Evolutionary conservation across 352 stramenopile genomes (phyloP), one percentile per base, ranked within the genome.

Genomic region (Hyaloperonospora brassicae): DNA sequence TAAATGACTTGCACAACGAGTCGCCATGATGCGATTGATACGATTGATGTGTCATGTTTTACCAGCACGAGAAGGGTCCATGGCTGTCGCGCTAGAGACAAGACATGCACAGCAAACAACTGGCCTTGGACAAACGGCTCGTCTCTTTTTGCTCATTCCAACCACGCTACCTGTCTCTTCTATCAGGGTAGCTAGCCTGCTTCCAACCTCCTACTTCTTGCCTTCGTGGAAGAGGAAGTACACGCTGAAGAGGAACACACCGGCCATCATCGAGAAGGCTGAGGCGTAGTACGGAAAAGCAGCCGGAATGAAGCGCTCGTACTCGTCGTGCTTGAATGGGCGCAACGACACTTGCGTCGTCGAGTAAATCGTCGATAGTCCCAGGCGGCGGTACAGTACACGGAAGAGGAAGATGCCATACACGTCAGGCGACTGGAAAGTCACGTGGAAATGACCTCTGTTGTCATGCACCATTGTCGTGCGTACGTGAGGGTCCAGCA

Each of bases 251-350:
- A 96, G 57, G 54, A 96, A 90, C 51, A 97, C 89, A 35, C 82
- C 89, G 7, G 70, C 64, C 86, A 96, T 96, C 67, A 95, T 89
- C 25, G 86, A 92, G 57, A 97, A 93, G 25, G 85, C 83, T 38
- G 80, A 91, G 2, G 81, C 73, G 64, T 98, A 98, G 76, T 98
- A 97, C 39, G 89, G 91, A 64, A 87, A 97, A 24, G 91, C 91
- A 6, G 78, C 82, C 2, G 86, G 73, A 51, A 98, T 96, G 72
- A 97, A 98, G 51, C 91, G 80, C 66, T 97, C 88, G 74, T 97
- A 97, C 70, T 98, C 91, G 72, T 97, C 89, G 73, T 98, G 91
- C 72, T 96, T 97, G 79, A 89, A 98, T 41, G 89, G 91, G 11
- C 91, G 87, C 31, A 98, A 73, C 24, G 79, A 94, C 31, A 98